Conservation (phyloP, 2,329 filamentous ascomycete genomes). For the Ceratocystis harringtonii region DNA sequence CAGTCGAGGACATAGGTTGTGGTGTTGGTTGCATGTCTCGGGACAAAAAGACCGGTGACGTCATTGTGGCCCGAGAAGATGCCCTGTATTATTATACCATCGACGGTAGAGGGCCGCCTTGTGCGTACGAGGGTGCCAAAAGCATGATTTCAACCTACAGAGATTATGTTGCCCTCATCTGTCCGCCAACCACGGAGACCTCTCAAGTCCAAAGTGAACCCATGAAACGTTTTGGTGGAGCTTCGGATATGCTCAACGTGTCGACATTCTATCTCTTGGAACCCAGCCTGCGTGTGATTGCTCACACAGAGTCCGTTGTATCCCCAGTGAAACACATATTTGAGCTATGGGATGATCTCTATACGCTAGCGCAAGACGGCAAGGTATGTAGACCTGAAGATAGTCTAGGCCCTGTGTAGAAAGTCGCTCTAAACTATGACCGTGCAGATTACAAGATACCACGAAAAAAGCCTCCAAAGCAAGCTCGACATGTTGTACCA, state of each 20-base stretch:
- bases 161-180: constrained; percentile 77
- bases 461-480: constrained; percentile 79
- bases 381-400: constrained; percentile 43
- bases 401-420: neutral
- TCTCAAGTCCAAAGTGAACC: constrained; percentile 13
- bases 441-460: constrained; percentile 62
- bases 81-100: constrained; percentile 86
- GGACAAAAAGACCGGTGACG: constrained; percentile 62
- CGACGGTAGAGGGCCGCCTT: constrained; percentile 72
- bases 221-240: constrained; percentile 52
- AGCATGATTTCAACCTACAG: constrained; percentile 63
- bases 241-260: constrained; percentile 66
- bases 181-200: constrained; percentile 41
- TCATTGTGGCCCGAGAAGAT: constrained; percentile 87
- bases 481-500: constrained; percentile 89
- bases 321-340: constrained; percentile 69
- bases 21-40: constrained; percentile 90
- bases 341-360: constrained; percentile 80
- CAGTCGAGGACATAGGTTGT: constrained; percentile 78
- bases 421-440: neutral
- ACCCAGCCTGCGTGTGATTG: constrained; percentile 75
- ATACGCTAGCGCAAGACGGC: constrained; percentile 78
- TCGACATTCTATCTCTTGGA: constrained; percentile 87
- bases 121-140: constrained; percentile 84
- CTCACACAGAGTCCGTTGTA: constrained; percentile 72